Evolutionary conservation across 78 protist species (phyloP).

Genomic region (Pigoraptor vietnamica): DNA sequence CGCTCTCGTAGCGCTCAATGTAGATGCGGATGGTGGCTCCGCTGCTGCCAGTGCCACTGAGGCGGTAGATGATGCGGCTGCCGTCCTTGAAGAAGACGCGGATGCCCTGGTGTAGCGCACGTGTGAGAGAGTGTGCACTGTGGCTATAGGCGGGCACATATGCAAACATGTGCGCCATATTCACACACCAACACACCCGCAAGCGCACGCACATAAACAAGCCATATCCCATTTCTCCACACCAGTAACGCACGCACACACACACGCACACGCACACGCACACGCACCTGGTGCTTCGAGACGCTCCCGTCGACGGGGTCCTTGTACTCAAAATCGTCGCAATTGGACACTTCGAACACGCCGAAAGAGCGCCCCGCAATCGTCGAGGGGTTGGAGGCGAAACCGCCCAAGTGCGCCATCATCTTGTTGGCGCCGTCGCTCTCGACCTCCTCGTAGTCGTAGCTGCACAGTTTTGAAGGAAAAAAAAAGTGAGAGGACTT

Average conservation of each 20-base stretch:
- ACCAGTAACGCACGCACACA: no score
- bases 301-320: conserved; percentile 84
- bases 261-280: conserved; percentile 8
- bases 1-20: background rate
- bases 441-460: conserved; percentile 85
- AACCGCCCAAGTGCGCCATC: conserved; percentile 29
- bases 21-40: background rate
- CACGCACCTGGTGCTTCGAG: no score
- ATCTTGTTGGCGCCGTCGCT: conserved; percentile 52
- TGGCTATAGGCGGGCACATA: no score
- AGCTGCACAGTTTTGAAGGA: background rate
- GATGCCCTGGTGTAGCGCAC: conserved; percentile 82
- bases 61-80: conserved; percentile 84
- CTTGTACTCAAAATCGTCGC: conserved; percentile 80
- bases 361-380: background rate
- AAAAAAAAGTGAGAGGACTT: background rate
- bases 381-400: background rate
- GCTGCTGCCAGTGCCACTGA: conserved; percentile 87
- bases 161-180: no score
- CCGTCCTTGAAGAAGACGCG: conserved; percentile 78
- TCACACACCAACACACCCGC: no score
- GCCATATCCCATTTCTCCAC: background rate
- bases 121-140: background rate
- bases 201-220: no score
- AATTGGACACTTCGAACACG: conserved; percentile 4